These are phyloP conservation scores for Penicillium sclerotigenum DNA, from an alignment of 2,329 filamentous ascomycete species.

Conservation along the genomic window DNA sequence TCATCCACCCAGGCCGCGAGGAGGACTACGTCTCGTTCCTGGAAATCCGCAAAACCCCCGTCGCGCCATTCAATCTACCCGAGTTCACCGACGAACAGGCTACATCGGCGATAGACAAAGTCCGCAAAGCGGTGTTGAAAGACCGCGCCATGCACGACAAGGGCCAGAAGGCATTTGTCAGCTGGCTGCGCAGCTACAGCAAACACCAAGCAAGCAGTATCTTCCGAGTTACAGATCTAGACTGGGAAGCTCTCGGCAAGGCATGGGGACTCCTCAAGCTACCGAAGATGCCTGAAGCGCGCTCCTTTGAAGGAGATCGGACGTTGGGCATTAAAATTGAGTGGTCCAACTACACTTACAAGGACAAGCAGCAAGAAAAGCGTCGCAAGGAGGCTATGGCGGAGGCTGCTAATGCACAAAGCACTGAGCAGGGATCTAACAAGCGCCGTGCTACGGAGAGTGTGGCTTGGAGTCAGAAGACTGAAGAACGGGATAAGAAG, in stretches of 20 bases:
- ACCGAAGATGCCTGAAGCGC: constrained; percentile 90
- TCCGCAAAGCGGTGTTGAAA: constrained; percentile 55
- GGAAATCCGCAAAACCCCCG: constrained; percentile 80
- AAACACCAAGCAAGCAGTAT: constrained; percentile 91
- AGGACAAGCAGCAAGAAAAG: constrained; percentile 68
- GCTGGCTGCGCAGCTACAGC: constrained; percentile 86
- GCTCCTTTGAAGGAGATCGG: constrained; percentile 67
- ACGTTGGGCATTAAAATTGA: constrained; percentile 56
- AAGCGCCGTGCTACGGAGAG: constrained; percentile 58
- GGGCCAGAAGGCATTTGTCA: constrained; percentile 86
- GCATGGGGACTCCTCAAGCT: constrained; percentile 84
- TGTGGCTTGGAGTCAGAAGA: constrained; percentile 70
- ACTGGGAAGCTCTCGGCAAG: constrained; percentile 77
- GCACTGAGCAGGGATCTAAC: constrained; percentile 37
- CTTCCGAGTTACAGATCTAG: constrained; percentile 75
- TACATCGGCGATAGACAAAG: constrained; percentile 52
- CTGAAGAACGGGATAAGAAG: constrained; percentile 63
- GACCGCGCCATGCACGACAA: constrained; percentile 78
- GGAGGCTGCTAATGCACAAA: constrained; percentile 43
- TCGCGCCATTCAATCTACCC: constrained; percentile 60
- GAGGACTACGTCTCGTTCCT: constrained; percentile 89
- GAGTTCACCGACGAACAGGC: constrained; percentile 62
- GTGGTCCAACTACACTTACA: constrained; percentile 67
- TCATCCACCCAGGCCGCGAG: constrained; percentile 80
- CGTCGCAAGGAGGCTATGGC: constrained; percentile 57